Evolutionary conservation across 1,284 basidiomycete genomes (phyloP), one percentile per base, ranked within the genome.

Genomic region (Coriolopsis trogii): DNA sequence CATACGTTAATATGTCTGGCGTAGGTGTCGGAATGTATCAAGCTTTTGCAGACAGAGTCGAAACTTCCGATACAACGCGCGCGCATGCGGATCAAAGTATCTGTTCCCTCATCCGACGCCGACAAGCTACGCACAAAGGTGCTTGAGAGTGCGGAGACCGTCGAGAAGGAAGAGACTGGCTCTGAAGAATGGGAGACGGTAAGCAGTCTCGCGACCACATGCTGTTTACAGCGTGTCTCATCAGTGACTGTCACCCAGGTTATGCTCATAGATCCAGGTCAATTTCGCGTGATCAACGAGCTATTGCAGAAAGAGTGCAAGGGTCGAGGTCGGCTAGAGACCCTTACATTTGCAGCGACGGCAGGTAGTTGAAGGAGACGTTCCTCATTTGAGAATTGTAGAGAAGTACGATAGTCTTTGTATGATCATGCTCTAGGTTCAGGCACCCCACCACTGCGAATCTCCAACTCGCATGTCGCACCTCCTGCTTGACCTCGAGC

Each of bases 21-120:
- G 18, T 56, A 95, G 89, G 94, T 96, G 4, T 85, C 95, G 6
- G 95, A 96, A 61, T 90, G 95, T 56, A 92, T 99, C 72, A 91
- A 90, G 63, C 76, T 85, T 16, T 74, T 99, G 21, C 90, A 94
- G 63, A 78, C 86, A 4, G 79, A 86, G 39, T 87, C 87, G 2
- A 91, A 87, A 8, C 80, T 99, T 16, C 93, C 94, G 0, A 93
- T 99, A 55, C 88, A 96, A 66, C 82, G 95, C 41, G 93, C 94
- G 3, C 80, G 89, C 49, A 98, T 99, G 96, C 85, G 94, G 18
- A 81, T 99, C 13, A 82, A 92, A 26, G 80, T 99, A 29, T 84
- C 84, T 2, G 82, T 98, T 72, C 88, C 94, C 2, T 70, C 74
- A 3, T 82, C 81, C 41, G 90, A 95, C 53, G 87, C 81, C 25